Evolutionary conservation across 768 basidiomycete genomes (phyloP).

Genomic region (Saitozyma sp.): DNA sequence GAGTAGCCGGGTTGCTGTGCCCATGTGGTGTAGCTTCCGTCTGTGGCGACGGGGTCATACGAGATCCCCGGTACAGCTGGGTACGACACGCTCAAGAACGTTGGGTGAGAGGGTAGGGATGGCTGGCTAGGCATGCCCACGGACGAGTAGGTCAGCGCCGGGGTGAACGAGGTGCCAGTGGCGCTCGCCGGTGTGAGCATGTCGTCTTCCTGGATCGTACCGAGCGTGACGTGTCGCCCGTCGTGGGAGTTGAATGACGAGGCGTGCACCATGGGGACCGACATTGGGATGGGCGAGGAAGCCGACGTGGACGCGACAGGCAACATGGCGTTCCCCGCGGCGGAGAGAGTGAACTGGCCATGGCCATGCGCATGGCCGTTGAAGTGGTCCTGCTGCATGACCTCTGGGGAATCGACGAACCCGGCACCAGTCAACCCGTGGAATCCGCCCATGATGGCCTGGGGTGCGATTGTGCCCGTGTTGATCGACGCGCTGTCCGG

Average conservation of each 20-base stretch:
- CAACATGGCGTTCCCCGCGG: too few relatives aligned
- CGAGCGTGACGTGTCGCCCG: slow-evolving; percentile 1
- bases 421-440: too few relatives aligned
- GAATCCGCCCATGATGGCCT: neutral
- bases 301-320: too few relatives aligned
- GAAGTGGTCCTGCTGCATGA: neutral
- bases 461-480: neutral
- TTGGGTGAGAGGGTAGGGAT: slow-evolving; percentile 20
- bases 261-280: too few relatives aligned
- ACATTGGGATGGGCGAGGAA: too few relatives aligned
- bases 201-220: slow-evolving; percentile 2
- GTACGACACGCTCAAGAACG: slow-evolving; percentile 22
- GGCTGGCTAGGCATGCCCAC: slow-evolving; percentile 15
- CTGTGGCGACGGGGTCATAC: slow-evolving; percentile 10
- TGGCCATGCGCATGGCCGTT: neutral
- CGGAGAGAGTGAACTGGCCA: too few relatives aligned
- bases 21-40: neutral
- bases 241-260: neutral
- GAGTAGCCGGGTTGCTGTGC: neutral
- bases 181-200: neutral
- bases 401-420: neutral
- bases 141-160: slow-evolving; percentile 3
- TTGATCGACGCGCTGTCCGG: neutral
- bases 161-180: neutral
- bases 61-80: slow-evolving; percentile 25